Conservation (phyloP, 2,329 filamentous ascomycete species). For the Penicillium corylophilum region DNA sequence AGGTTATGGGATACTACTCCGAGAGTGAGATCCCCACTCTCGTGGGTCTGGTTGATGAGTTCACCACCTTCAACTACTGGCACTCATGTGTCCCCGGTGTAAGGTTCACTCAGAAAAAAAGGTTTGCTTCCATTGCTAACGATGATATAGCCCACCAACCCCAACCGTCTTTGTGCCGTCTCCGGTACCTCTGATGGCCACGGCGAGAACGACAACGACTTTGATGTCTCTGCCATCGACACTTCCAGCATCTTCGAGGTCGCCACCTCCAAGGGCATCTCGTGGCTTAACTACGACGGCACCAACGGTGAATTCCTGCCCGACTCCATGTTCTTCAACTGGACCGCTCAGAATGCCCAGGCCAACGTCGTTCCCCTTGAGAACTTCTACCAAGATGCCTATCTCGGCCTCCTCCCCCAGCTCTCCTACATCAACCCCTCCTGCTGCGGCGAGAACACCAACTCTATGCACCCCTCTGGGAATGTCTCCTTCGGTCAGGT, state of each 20-base stretch:
- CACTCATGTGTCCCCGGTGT: slow-evolving; percentile 43
- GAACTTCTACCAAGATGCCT: slow-evolving; percentile 35
- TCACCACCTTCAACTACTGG: slow-evolving; percentile 45
- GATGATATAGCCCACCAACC: slow-evolving; percentile 39
- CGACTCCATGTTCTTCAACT: slow-evolving; percentile 32
- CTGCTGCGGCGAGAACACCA: slow-evolving; percentile 36
- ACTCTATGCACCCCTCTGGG: slow-evolving; percentile 30
- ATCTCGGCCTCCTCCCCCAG: slow-evolving; percentile 30
- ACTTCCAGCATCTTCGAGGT: slow-evolving; percentile 41
- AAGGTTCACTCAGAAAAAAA: no score
- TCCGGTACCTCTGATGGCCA: slow-evolving; percentile 30
- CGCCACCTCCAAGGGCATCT: slow-evolving; percentile 26
- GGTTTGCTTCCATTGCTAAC: slow-evolving; percentile 21
- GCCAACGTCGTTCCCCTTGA: slow-evolving; percentile 28
- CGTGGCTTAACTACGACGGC: slow-evolving; percentile 35
- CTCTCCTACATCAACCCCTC: slow-evolving; percentile 38
- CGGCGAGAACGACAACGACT: slow-evolving; percentile 28
- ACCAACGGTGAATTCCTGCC: slow-evolving; percentile 30
- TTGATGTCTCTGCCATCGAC: slow-evolving; percentile 29
- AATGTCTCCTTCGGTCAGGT: slow-evolving; percentile 37
- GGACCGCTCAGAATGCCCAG: slow-evolving; percentile 27
- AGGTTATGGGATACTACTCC: slow-evolving; percentile 46
- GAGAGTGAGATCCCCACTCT: slow-evolving; percentile 42
- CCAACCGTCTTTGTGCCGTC: slow-evolving; percentile 38
- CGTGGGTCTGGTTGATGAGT: slow-evolving; percentile 39